Base-by-base conservation (phyloP, 805 yeast genomes). In the Ogataea wickerhamii region DNA sequence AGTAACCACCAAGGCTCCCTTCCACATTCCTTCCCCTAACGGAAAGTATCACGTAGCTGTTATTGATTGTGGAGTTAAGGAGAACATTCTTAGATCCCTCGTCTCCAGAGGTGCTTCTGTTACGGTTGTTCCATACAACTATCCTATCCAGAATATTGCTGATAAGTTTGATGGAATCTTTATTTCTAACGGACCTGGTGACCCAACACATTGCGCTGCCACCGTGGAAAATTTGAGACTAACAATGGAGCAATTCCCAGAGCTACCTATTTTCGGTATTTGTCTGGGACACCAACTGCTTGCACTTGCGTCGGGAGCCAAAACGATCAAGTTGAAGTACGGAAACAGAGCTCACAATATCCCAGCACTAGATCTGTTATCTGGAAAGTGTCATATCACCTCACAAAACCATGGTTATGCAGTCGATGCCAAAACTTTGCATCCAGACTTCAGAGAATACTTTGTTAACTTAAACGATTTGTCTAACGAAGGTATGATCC, bases 311-410 rank as follows among this genome's bases (percentile, higher is more conserved):
- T 75, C 88, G 12, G 98, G 98, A 41, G 98, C 95, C 22, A 80
- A 80, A 57, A 93, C 98, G 33, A 62, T 82, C 56, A 93, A 94
- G 68, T 73, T 93, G 75, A 89, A 87, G 66, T 93, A 89, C 62
- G 99, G 99, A 68, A 93, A 93, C 75, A 83, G 98, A 68, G 99
- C 97, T 19, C 98, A 94, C 69, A 93, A 93, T 64, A 94, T 94
- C 48, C 98, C 99, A 41, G 94, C 96, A 11, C 74, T 89, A 60
- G 96, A 91, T 62, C 64, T 89, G 53, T 70, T 80, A 37, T 84
- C 95, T 22, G 97, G 98, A 41, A 82, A 84, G 60, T 91, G 98
- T 64, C 96, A 93, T 66, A 94, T 93, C 63, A 93, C 99, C 10
- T 91, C 98, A 19, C 99, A 93, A 71, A 93, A 93, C 68, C 98